Evolutionary conservation across 2,329 filamentous ascomycete genomes (phyloP).

Genomic region (Arthroderma sp.): DNA sequence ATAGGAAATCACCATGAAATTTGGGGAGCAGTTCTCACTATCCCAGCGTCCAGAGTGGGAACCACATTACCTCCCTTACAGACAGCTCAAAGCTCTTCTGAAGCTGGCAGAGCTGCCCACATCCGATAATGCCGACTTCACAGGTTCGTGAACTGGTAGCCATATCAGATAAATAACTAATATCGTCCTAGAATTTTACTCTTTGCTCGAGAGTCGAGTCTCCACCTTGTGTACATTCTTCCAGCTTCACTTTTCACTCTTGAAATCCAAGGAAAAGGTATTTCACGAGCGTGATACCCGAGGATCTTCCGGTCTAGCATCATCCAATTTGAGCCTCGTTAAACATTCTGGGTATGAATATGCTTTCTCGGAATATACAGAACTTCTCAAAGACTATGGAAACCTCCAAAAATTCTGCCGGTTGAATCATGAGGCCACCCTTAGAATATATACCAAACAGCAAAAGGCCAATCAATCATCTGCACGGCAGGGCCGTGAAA

Average conservation of each 20-base stretch:
- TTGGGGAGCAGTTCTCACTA: conserved; percentile 17
- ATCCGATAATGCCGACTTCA: neutral
- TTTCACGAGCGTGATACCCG: neutral
- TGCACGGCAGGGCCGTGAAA: no score
- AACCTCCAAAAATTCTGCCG: no score
- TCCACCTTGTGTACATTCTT: neutral
- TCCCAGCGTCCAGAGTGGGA: conserved; percentile 18
- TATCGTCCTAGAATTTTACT: neutral
- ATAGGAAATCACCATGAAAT: conserved; percentile 15
- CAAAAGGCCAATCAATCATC: no score
- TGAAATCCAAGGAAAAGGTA: neutral
- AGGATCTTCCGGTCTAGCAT: neutral
- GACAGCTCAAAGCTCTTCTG: conserved; percentile 13
- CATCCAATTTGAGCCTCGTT: neutral
- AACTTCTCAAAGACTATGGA: no score
- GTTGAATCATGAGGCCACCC: no score
- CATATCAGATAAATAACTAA: neutral
- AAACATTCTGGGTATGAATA: no score
- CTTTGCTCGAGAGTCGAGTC: no score
- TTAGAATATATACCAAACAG: no score
- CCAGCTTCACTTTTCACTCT: neutral
- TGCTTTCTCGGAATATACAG: no score
- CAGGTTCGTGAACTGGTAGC: conserved; percentile 5
- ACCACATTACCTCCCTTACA: conserved; percentile 18
- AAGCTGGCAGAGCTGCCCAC: neutral